Evolutionary conservation across 148 eudicot species (phyloP).

Genomic region (Fagopyrum tataricum): DNA sequence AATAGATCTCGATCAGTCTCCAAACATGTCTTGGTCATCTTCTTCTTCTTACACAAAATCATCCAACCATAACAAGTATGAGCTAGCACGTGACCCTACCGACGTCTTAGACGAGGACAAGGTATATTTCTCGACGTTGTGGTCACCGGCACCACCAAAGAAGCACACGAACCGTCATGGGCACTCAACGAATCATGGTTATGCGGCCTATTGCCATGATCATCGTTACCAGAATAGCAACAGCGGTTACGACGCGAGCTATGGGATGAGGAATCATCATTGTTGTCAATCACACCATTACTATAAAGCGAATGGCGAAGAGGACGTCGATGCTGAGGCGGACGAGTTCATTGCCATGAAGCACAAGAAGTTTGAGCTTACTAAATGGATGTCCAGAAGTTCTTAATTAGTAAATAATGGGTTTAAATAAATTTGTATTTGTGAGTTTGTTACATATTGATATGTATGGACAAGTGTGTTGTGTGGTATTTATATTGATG

Average conservation of each 20-base stretch:
- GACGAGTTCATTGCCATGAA: constrained; percentile 13
- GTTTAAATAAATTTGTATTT: too few relatives aligned
- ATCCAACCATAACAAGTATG: not conserved
- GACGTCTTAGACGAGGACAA: not conserved
- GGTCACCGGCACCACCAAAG: not conserved
- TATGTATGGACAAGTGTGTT: not conserved
- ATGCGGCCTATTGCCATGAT: not conserved
- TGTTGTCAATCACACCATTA: not conserved
- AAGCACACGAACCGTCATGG: not conserved
- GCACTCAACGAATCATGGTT: too few relatives aligned
- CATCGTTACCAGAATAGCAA: not conserved
- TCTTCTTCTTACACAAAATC: not conserved
- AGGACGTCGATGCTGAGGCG: constrained; percentile 10
- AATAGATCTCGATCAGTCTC: not conserved
- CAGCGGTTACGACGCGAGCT: not conserved
- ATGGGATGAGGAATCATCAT: not conserved
- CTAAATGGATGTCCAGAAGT: not conserved
- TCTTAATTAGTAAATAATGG: not conserved
- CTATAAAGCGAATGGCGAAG: not conserved
- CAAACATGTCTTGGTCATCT: too few relatives aligned
- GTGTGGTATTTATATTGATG: not conserved
- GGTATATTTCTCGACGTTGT: constrained; percentile 12
- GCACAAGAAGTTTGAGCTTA: constrained; percentile 12
- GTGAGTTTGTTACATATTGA: too few relatives aligned
- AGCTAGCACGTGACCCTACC: not conserved